Evolutionary conservation across 2,329 filamentous ascomycete species (phyloP), one percentile per base, ranked within the genome.

Genomic region (Colletotrichum cuscutae): DNA sequence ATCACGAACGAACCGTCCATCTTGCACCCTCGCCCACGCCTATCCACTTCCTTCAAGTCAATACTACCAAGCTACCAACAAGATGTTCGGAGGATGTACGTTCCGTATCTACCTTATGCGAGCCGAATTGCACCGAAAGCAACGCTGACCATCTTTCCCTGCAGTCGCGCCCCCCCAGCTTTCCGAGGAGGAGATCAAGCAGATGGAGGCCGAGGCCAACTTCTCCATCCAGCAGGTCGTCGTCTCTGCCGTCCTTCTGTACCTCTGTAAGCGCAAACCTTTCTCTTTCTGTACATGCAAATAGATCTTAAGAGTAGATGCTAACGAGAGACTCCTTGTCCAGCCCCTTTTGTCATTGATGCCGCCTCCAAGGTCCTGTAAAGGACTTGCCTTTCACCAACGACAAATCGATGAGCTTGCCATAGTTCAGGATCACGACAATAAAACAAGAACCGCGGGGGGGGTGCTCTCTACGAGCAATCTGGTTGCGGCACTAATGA

Each of bases 81-180:
- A 82, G 22, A 92, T 92, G 90, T 92, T 92, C 77, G 90, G 89
- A 86, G 89, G 88, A 86, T 87, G 89, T 90, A 82, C 71, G 88
- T 84, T 28, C n/a, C 12, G 12, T 22, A 11, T 3, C 15, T n/a
- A 19, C 26, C 11, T 37, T 6, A 9, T 7, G 28, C 26, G 13
- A 37, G 24, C 32, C 9, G 13, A 19, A 11, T 28, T 8, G 37
- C 24, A 19, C 3, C 5, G 12, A 19, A 7, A 42, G 15, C 11
- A 42, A 19, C 30, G 49, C 32, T 62, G 28, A 62, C 35, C 28
- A n/a, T 35, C 15, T 24, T 42, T 19, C 28, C 13, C 37, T 61
- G 42, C 79, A 93, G 90, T 90, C 86, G 90, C 88, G 77, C 88
- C 93, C 84, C 92, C 92, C 81, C 91, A 91, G 81, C 88, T 91